Conservation (phyloP, 345 rosid genomes). For the Acer saccharum region DNA sequence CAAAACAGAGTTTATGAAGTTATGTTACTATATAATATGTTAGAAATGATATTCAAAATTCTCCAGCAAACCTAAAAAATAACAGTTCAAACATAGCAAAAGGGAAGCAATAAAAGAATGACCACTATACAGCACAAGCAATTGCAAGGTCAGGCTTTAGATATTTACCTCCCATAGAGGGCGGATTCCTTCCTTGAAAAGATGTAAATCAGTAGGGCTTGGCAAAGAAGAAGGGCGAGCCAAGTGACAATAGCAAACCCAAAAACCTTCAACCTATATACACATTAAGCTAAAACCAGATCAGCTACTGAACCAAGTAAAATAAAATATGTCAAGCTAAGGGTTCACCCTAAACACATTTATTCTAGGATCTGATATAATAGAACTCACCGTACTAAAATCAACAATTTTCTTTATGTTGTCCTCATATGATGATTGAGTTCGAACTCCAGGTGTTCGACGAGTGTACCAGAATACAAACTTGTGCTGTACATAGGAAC, state of each 20-base stretch:
- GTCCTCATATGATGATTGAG: slow-evolving; percentile 89
- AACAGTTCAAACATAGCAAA: too few species aligned
- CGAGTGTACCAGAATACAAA: slow-evolving; percentile 97
- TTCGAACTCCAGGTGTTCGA: slow-evolving; percentile 86
- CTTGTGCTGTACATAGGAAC: slow-evolving; percentile 61
- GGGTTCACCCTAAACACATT: slow-evolving; percentile 2
- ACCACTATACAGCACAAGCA: neutral
- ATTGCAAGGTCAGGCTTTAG: slow-evolving; percentile 10
- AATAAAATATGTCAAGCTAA: neutral
- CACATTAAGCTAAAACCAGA: neutral
- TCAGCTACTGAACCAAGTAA: slow-evolving; percentile 18
- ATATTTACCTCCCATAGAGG: slow-evolving; percentile 89
- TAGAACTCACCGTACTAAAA: slow-evolving; percentile 77
- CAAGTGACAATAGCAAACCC: slow-evolving; percentile 93
- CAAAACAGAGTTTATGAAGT: slow-evolving; percentile 16
- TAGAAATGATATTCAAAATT: neutral
- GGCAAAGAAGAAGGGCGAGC: slow-evolving; percentile 88
- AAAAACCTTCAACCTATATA: slow-evolving; percentile 80
- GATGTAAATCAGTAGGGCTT: slow-evolving; percentile 88
- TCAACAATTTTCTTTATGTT: slow-evolving; percentile 90
- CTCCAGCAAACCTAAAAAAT: neutral
- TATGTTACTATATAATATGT: neutral
- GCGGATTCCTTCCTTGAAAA: slow-evolving; percentile 90
- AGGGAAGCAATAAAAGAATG: neutral
- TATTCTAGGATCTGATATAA: neutral